Evolutionary conservation across 768 basidiomycete species (phyloP), one percentile per base, ranked within the genome.

Genomic region (Cystobasidium ongulense): DNA sequence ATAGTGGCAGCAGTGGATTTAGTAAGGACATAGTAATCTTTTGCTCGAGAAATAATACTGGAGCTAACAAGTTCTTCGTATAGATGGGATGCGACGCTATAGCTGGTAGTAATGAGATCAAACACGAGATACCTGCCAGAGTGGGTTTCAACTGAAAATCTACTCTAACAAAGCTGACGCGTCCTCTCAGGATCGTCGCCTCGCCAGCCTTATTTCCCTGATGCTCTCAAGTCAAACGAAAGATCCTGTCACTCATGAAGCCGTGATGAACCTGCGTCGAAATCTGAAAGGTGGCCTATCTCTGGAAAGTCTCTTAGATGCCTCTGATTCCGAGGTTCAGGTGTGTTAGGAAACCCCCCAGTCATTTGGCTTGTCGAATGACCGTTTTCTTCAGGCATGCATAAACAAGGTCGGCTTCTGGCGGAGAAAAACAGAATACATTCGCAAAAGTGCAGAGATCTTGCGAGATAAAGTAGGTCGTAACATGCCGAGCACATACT

Each of bases 181-280:
- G 1, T 21, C n/a, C 62, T 29, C 17, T 21, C 79, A 94, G 91
- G 91, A 87, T 71, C 85, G 86, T 63, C 88, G 94, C 1, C 90
- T 91, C 74, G 85, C 90, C 10, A 91, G 89, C 2, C 87, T 99
- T 25, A 86, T 99, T 7, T 91, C 93, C 1, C 84, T 99, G 54
- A 96, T 97, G 92, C 85, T 98, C 1, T 92, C 90, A 11, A 92
- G 92, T 1, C 95, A 98, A 80, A 97, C 95, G 2, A 97, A 94
- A 75, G 79, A 77, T 38, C 74, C 72, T 11, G 71, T 77, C 18
- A 76, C 79, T 5, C 86, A 90, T 70, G 86, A 88, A 0, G 94
- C 94, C 0, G 86, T 94, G 0, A 79, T 82, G 1, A 90, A 88
- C 74, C 85, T 97, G 1, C 88, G 92, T 21, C 79, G 80, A 1